Evolutionary conservation across 257 asterid species (phyloP).

Genomic region (Solanum megistacrolobum): DNA sequence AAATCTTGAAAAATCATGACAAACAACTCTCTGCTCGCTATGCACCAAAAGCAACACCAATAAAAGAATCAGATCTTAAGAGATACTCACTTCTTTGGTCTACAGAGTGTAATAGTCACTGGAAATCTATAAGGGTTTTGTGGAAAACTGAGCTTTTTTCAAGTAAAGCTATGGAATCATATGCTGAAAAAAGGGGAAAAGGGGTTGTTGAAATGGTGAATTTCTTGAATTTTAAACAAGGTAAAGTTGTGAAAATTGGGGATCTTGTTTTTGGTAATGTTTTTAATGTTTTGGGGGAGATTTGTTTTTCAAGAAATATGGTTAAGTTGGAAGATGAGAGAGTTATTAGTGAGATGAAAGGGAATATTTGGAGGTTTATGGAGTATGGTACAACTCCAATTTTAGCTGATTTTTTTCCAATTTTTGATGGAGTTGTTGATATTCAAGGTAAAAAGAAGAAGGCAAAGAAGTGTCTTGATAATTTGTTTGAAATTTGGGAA

Average conservation of each 20-base stretch:
- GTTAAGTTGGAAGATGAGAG: not conserved
- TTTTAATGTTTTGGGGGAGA: not conserved
- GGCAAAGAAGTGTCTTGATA: not conserved
- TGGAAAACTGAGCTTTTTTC: not conserved
- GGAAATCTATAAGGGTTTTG: not conserved
- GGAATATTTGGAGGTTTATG: not conserved
- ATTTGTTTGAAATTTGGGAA: not conserved
- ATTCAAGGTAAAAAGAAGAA: not conserved
- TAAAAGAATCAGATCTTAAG: not conserved
- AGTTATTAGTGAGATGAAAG: not conserved
- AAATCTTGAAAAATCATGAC: not conserved
- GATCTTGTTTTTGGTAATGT: not conserved
- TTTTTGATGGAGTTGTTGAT: not conserved
- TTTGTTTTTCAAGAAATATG: not conserved
- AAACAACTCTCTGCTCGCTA: not conserved
- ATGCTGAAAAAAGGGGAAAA: not conserved
- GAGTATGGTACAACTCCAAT: not conserved
- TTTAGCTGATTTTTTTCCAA: not conserved
- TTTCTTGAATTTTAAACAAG: not conserved
- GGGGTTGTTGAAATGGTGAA: not conserved
- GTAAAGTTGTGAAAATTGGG: not conserved
- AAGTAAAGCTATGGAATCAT: not conserved
- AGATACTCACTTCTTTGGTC: not conserved
- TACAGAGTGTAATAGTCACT: not conserved
- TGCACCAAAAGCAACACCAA: not conserved